Conservation (phyloP, 2,329 filamentous ascomycete genomes). For the Sporothrix globosa region DNA sequence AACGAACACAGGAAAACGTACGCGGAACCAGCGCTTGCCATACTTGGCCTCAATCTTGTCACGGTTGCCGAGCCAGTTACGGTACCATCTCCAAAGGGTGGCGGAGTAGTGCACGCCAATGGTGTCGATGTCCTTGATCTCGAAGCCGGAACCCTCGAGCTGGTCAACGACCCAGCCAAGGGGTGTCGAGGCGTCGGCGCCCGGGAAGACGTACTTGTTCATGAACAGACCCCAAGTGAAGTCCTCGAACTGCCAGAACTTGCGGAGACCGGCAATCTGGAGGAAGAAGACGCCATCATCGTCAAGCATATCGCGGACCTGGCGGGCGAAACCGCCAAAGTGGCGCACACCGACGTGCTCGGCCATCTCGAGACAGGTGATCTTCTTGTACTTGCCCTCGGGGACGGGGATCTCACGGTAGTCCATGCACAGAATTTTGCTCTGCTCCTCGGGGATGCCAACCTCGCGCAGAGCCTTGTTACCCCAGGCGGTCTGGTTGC, state of each 20-base stretch:
- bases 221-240: conserved; percentile 98
- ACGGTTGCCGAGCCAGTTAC: conserved; percentile 94
- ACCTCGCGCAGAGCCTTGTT: conserved; percentile 84
- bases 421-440: conserved; percentile 91
- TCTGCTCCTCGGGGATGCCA: conserved; percentile 84
- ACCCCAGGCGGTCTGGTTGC: conserved; percentile 96
- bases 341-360: conserved; percentile 97
- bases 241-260: conserved; percentile 97
- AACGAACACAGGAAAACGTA: conserved; percentile 53
- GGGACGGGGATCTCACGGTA: conserved; percentile 91
- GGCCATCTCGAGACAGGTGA: conserved; percentile 97
- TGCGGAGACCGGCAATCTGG: conserved; percentile 91
- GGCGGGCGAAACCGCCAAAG: conserved; percentile 76
- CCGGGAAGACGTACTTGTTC: conserved; percentile 99
- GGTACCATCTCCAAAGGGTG: conserved; percentile 97
- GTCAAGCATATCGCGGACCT: conserved; percentile 93
- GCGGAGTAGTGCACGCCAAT: conserved; percentile 96
- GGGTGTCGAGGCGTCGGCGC: conserved; percentile 92
- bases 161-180: conserved; percentile 84
- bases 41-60: conserved; percentile 96
- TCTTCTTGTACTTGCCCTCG: conserved; percentile 83
- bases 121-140: conserved; percentile 90
- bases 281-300: conserved; percentile 96
- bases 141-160: conserved; percentile 84
- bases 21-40: conserved; percentile 91